Conservation (phyloP, 768 basidiomycete genomes). For the Lanmaoa pseudosensibilis region DNA sequence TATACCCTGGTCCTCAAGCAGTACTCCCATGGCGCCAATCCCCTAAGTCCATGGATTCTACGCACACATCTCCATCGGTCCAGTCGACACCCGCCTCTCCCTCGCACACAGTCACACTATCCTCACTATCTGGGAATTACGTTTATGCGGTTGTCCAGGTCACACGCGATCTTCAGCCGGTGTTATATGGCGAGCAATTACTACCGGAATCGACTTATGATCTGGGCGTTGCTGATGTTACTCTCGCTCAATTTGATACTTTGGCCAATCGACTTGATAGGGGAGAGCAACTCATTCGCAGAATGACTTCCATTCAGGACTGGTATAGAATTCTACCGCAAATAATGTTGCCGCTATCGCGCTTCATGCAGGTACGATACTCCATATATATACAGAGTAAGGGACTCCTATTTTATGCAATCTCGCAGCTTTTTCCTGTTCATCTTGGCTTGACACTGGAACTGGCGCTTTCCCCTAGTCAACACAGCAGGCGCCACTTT, state of each 20-base stretch:
- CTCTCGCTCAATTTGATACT: conserved; percentile 72
- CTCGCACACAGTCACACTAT: conserved; percentile 71
- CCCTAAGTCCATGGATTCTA: conserved; percentile 45
- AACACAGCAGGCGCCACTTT: conserved; percentile 49
- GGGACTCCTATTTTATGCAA: conserved; percentile 9
- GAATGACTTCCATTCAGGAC: conserved; percentile 35
- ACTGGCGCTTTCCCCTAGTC: conserved; percentile 60
- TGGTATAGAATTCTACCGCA: conserved; percentile 49
- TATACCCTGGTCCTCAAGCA: conserved; percentile 36
- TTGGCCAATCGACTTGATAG: conserved; percentile 57
- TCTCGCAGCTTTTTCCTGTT: conserved; percentile 53
- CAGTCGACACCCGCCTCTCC: conserved; percentile 48
- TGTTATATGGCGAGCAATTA: conserved; percentile 73
- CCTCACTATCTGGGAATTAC: conserved; percentile 89
- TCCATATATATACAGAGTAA: conserved; percentile 2
- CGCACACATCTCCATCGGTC: conserved; percentile 71
- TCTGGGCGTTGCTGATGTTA: conserved; percentile 82
- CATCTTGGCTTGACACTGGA: conserved; percentile 80
- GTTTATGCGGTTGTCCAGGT: conserved; percentile 86
- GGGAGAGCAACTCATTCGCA: conserved; percentile 36
- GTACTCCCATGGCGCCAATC: conserved; percentile 37
- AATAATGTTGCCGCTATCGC: conserved; percentile 71
- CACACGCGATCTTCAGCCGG: conserved; percentile 88
- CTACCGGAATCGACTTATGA: conserved; percentile 75
- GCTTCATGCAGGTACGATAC: conserved; percentile 66